Evolutionary conservation across 345 rosid genomes (phyloP).

Genomic region (Euphorbia tirucalli): DNA sequence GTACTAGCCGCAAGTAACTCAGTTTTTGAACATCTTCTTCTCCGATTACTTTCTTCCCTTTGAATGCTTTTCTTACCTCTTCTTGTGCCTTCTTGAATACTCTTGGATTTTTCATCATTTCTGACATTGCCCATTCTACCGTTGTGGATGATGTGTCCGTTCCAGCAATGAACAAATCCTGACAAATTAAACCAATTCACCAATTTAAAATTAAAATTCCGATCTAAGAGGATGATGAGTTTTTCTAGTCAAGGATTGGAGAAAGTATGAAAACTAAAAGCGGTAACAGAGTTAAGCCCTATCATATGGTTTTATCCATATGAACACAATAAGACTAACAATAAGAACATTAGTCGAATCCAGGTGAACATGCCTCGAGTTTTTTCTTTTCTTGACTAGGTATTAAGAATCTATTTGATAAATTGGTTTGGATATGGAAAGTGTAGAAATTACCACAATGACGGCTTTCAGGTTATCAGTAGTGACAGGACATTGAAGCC

Average conservation of each 20-base stretch:
- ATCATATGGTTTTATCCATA: too few relatives aligned
- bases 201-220: too few relatives aligned
- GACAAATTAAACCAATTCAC: not conserved
- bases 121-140: constrained; percentile 21
- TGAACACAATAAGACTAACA: too few relatives aligned
- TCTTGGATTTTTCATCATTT: constrained; percentile 19
- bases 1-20: constrained; percentile 7
- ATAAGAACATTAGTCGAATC: too few relatives aligned
- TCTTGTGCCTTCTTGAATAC: constrained; percentile 18
- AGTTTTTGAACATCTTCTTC: constrained; percentile 19
- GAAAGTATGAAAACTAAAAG: too few relatives aligned
- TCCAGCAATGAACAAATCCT: constrained; percentile 18
- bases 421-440: not conserved
- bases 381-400: too few relatives aligned
- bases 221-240: too few relatives aligned
- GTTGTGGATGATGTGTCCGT: constrained; percentile 18
- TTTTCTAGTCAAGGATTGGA: too few relatives aligned
- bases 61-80: constrained; percentile 9
- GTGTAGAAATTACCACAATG: constrained; percentile 4
- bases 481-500: constrained; percentile 15
- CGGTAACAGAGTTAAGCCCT: too few relatives aligned
- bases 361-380: too few relatives aligned
- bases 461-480: constrained; percentile 10
- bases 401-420: too few relatives aligned
- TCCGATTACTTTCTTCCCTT: constrained; percentile 9